These are phyloP conservation scores for Xerocomus nothofagi DNA, from an alignment of 1,284 basidiomycete genomes.

Conservation along the genomic window DNA sequence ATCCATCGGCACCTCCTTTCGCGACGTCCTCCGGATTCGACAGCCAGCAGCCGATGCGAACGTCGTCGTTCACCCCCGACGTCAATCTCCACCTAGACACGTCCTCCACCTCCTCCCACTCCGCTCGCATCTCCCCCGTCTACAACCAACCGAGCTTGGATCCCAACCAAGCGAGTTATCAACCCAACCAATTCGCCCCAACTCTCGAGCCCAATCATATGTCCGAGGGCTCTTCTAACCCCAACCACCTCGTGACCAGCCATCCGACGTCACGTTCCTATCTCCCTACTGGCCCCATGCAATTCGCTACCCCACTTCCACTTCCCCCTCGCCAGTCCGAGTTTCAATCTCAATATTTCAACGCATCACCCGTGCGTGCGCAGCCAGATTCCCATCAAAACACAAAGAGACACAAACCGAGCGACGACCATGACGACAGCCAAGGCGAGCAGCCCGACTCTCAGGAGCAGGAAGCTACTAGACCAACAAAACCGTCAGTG, in stretches of 20 bases:
- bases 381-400: conserved; percentile 5
- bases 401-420: conserved; percentile 23
- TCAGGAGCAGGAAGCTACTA: conserved; percentile 24
- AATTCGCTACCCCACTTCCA: conserved; percentile 31
- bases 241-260: neutral
- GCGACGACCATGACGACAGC: conserved; percentile 26
- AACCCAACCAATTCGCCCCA: conserved; percentile 7
- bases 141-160: conserved; percentile 17
- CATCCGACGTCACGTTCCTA: conserved; percentile 18
- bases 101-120: conserved; percentile 15
- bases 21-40: conserved; percentile 12
- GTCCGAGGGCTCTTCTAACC: conserved; percentile 17
- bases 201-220: conserved; percentile 8
- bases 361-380: neutral
- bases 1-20: conserved; percentile 13
- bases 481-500: conserved; percentile 26
- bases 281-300: conserved; percentile 30
- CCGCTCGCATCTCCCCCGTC: conserved; percentile 16
- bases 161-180: conserved; percentile 15
- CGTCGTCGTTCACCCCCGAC: conserved; percentile 13
- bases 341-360: conserved; percentile 31
- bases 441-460: conserved; percentile 23
- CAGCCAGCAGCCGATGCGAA: conserved; percentile 11
- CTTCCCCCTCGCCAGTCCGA: conserved; percentile 33
- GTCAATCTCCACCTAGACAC: conserved; percentile 13